A percentile compares a stretch with the other conserved stretches of the same genome.
These are phyloP conservation scores for Monascus purpureus DNA, from an alignment of 495 filamentous ascomycete species.

Conservation along the genomic window DNA sequence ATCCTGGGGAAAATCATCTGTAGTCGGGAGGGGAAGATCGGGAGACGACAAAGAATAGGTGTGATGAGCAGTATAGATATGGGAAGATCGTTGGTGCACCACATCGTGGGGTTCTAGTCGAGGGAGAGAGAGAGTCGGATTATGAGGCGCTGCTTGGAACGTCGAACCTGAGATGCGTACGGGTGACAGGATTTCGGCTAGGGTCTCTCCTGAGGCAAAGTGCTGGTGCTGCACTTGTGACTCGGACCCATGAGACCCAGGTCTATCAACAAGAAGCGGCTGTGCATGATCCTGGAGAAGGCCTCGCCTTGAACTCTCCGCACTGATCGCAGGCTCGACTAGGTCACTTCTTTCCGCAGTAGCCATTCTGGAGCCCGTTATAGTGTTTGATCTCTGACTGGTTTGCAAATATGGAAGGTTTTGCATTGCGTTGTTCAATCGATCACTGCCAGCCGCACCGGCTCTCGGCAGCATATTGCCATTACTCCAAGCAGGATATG, in stretches of 20 bases:
- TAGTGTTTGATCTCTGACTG: conserved; percentile 18
- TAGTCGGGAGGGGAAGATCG: conserved; percentile 17
- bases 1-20: conserved; percentile 9
- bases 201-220: no score
- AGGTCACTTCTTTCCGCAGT: no score
- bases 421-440: conserved; percentile 7
- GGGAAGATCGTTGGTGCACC: no score
- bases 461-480: conserved; percentile 4
- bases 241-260: neutral
- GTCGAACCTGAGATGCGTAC: neutral
- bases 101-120: no score
- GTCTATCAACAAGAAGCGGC: neutral
- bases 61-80: conserved; percentile 6
- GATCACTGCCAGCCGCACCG: conserved; percentile 14
- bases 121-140: neutral
- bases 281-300: neutral
- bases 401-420: conserved; percentile 9
- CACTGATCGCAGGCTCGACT: no score
- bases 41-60: conserved; percentile 28
- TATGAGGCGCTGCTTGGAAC: neutral
- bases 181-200: no score
- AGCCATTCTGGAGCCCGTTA: conserved; percentile 11
- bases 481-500: conserved; percentile 6
- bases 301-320: no score
- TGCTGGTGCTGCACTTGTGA: neutral